Base-by-base conservation (phyloP, 208 protist genomes). In the Acanthamoeba lenticulata region DNA sequence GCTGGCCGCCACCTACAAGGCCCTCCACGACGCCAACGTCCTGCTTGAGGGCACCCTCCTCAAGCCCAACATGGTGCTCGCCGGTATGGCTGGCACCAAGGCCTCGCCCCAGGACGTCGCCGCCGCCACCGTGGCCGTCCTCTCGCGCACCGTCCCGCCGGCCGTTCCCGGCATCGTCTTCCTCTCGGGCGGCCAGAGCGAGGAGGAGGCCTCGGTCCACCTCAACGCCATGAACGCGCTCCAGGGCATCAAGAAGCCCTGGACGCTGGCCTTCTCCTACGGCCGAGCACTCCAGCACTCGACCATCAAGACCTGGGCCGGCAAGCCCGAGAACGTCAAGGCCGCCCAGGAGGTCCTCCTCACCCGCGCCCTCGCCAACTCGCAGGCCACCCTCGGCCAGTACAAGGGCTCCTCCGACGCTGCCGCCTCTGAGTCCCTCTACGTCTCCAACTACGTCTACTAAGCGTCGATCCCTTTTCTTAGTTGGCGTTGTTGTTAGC, bases 41-140 rank as follows among this genome's bases (percentile, higher is more conserved):
- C 94, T 98, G 57, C 97, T 98, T 93, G 98, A 99, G 96, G 98
- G 98, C 69, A 98, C 96, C 42, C 96, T 99, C 49, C 98, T 99
- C 44, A 99, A 99, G 97, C 98, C 99, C 95, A 99, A 99, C 97
- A 99, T 99, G 98, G 97, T 99, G 40, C 97, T 98, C 29, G 96
- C 98, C 55, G 99, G 99, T 65, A 97, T 40, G 97, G 62, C 62
- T 13, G 74, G 79, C 21, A 29, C 17, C 29, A 47, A 47, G 27
- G 40, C 95, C 94, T 32, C 17, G n/a, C 95, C 98, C 77, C 96
- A 98, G 86, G 86, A 99, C 79, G 97, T 99, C 79, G 99, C 97
- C 60, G 55, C 93, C 62, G 96, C 95, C 94, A 99, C 99, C 65
- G 96, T 99, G 19, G 97, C 92, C 49, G 97, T 97, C 29, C 98